Evolutionary conservation across 176 grass and related monocot genomes (phyloP), one percentile per base, ranked within the genome.

Genomic region (Carex scoparia): DNA sequence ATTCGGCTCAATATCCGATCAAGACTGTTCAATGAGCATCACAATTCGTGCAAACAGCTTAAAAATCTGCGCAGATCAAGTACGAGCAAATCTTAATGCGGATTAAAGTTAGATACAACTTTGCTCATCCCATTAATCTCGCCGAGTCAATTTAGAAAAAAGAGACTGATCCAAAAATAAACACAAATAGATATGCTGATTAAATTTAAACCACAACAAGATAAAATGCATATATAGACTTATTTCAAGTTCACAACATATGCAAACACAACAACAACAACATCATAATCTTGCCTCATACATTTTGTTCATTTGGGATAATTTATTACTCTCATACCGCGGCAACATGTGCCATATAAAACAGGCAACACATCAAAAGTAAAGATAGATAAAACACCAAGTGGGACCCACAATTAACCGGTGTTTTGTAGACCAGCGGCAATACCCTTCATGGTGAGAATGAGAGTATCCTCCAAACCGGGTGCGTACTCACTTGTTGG

Each of bases 361-460:
- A 79, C 74, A 79, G 48, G 58, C 30, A 33, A 79, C 30, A 15
- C 74, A n/a, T 58, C 49, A 11, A 18, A 27, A 79, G 54, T 79
- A 57, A 57, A 78, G 27, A 57, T 57, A 78, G 28, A 78, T 78
- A 79, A 35, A 58, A 35, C 14, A 9, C 49, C 53, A 57, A 35
- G 53, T 49, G 12, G 46, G 12, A 77, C 54, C 61, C 15, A 60
- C 8, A 44, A 81, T 73, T 97, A 94, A 53, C 95, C 95, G 14
- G 95, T 98, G 88, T 98, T 98, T 86, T 98, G 95, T 89, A 98
- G 66, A 7, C 95, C 95, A 60, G 95, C 95, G 10, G 95, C 95
- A 79, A 98, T 98, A 81, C 95, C 95, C 89, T 98, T 98, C 95
- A 98, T 98, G 80, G 95, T 98, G 31, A 98, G 80, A 61, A 98